phyloP scores from a whole-genome alignment of 805 yeast genomes.

The Aciculoconidium aculeatum region DNA sequence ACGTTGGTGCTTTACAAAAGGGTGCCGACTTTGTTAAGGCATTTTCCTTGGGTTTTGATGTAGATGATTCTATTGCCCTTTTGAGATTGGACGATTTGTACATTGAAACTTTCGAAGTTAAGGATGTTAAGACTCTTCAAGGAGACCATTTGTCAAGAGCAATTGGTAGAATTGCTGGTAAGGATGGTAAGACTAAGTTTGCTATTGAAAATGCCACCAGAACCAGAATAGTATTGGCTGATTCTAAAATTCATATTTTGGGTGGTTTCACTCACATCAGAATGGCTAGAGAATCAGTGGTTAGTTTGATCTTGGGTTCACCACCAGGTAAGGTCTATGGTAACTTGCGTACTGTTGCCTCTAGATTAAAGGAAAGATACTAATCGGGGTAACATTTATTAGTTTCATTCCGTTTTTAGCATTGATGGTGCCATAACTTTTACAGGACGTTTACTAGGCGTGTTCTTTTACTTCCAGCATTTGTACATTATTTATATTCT shows the following conservation, averaged over 20 bases:
- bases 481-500: no score
- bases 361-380: slow-evolving; percentile 94
- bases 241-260: slow-evolving; percentile 89
- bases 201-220: slow-evolving; percentile 98
- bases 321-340: slow-evolving; percentile 99
- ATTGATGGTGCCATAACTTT: background rate
- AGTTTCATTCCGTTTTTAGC: background rate
- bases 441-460: background rate
- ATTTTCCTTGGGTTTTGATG: slow-evolving; percentile 91
- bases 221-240: slow-evolving; percentile 96
- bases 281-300: slow-evolving; percentile 98
- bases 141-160: slow-evolving; percentile 99
- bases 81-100: slow-evolving; percentile 92
- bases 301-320: slow-evolving; percentile 88
- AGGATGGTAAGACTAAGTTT: slow-evolving; percentile 97
- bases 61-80: slow-evolving; percentile 94
- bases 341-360: slow-evolving; percentile 92
- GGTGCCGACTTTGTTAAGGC: slow-evolving; percentile 97
- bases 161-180: slow-evolving; percentile 99
- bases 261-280: slow-evolving; percentile 97
- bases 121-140: slow-evolving; percentile 90
- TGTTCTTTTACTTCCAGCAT: background rate
- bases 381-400: background rate
- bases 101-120: slow-evolving; percentile 94
- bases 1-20: slow-evolving; percentile 91